Evolutionary conservation across 495 filamentous ascomycete species (phyloP), one percentile per base, ranked within the genome.

Genomic region (Glutinoglossum americanum): DNA sequence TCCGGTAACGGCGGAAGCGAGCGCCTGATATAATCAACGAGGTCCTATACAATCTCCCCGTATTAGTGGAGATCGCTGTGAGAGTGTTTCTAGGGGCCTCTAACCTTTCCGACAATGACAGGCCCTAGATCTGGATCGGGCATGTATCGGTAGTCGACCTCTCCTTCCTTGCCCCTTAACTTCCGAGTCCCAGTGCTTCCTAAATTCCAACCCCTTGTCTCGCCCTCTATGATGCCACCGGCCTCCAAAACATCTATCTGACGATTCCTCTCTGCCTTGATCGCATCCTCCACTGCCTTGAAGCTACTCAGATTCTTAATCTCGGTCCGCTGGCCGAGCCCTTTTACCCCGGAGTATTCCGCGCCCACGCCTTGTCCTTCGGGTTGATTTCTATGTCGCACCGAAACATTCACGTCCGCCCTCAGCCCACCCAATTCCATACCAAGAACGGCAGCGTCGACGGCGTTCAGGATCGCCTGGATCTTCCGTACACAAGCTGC

Each of bases 81-180:
- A 41, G 23, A 17, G 26, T 30, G 25, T 13, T 35, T 55, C 3
- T n/a, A 33, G 4, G 1, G 21, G 17, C 28, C 62, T n/a, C 68
- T 23, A 27, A 73, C 70, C 54, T 76, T 61, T 13, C 79, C 82
- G 60, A 99, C 82, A 3, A 86, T 64, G 10, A 99, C 72, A 0
- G 93, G 86, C 0, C 76, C 76, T 10, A 99, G 71, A 67, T 99
- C 92, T 1, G 92, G 87, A 66, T 99, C 92, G 0, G 92, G 92
- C 93, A 98, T 97, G 67, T 97, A 98, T 48, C 92, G 76, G 65
- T 98, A 98, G 63, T 98, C 92, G 1, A 97, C 87, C 63, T 95
- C 89, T 44, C 92, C 93, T 64, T 98, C 92, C 68, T 98, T 98
- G 11, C 87, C 89, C 61, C 92, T 77, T 17, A 98, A 67, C 25